A percentile compares a stretch with the other conserved stretches of the same genome.
These are phyloP conservation scores for Phytomonas sp. DNA, from an alignment of 208 protist species.

Conservation along the genomic window DNA sequence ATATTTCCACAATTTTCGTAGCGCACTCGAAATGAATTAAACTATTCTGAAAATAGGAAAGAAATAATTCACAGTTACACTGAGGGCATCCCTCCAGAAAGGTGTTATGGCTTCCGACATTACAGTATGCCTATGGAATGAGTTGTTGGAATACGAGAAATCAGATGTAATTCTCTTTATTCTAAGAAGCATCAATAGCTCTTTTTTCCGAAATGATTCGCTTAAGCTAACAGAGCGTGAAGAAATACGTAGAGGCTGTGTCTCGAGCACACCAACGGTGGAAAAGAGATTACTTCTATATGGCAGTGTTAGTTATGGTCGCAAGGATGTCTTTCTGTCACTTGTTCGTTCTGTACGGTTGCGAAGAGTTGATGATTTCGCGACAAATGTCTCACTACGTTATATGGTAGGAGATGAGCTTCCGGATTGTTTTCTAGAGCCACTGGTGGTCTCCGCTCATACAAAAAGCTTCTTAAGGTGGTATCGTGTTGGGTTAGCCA, in stretches of 20 bases:
- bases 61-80: neutral
- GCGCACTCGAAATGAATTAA: neutral
- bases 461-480: constrained; percentile 42
- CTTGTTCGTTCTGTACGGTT: constrained; percentile 63
- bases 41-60: neutral
- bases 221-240: constrained; percentile 48
- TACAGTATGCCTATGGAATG: constrained; percentile 25
- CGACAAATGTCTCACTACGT: constrained; percentile 41
- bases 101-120: neutral
- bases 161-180: constrained; percentile 41
- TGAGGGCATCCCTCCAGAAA: neutral
- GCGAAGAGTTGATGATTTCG: constrained; percentile 51
- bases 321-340: constrained; percentile 55
- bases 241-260: constrained; percentile 9
- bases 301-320: constrained; percentile 49
- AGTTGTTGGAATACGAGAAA: constrained; percentile 67
- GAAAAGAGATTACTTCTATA: constrained; percentile 35
- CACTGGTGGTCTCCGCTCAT: constrained; percentile 40
- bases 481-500: constrained; percentile 53
- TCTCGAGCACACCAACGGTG: neutral
- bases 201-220: constrained; percentile 40
- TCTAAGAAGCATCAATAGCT: constrained; percentile 29
- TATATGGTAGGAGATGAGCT: constrained; percentile 52
- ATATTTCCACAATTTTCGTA: neutral
- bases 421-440: constrained; percentile 42